Evolutionary conservation across 805 yeast genomes (phyloP).

Genomic region (Zygosaccharomyces pseudorouxii): DNA sequence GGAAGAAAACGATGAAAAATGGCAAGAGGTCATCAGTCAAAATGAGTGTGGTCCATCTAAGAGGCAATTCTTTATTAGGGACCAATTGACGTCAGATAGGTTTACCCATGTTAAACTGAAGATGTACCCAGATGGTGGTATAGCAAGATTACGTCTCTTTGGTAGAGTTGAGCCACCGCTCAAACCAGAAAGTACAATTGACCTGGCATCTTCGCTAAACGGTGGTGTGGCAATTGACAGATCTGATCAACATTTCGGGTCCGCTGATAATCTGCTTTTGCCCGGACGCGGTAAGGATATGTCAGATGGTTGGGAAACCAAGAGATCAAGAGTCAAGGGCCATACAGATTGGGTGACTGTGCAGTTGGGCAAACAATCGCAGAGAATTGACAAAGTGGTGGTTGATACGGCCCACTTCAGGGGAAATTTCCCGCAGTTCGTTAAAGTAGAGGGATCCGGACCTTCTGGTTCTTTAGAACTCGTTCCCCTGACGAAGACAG

Average conservation of each 20-base stretch:
- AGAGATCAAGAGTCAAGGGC: slow-evolving; percentile 74
- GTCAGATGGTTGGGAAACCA: slow-evolving; percentile 99
- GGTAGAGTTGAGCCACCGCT: slow-evolving; percentile 70
- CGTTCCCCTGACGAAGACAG: slow-evolving; percentile 66
- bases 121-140: slow-evolving; percentile 98
- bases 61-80: slow-evolving; percentile 72
- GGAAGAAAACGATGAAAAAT: slow-evolving; percentile 38
- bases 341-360: slow-evolving; percentile 92
- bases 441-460: slow-evolving; percentile 41
- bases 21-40: slow-evolving; percentile 70
- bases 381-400: slow-evolving; percentile 49
- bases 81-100: slow-evolving; percentile 49
- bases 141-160: slow-evolving; percentile 86
- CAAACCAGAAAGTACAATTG: slow-evolving; percentile 32
- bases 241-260: slow-evolving; percentile 92
- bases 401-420: slow-evolving; percentile 92
- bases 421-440: slow-evolving; percentile 88
- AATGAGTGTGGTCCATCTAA: slow-evolving; percentile 86
- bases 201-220: slow-evolving; percentile 73
- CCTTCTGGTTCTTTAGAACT: slow-evolving; percentile 52
- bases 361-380: slow-evolving; percentile 64
- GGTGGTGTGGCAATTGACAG: slow-evolving; percentile 85
- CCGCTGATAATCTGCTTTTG: slow-evolving; percentile 79
- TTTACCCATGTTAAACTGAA: slow-evolving; percentile 79
- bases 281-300: slow-evolving; percentile 96